Evolutionary conservation across 108 stramenopile species (phyloP), one percentile per base, ranked within the genome.

Genomic region (Discostella stelligeroides): DNA sequence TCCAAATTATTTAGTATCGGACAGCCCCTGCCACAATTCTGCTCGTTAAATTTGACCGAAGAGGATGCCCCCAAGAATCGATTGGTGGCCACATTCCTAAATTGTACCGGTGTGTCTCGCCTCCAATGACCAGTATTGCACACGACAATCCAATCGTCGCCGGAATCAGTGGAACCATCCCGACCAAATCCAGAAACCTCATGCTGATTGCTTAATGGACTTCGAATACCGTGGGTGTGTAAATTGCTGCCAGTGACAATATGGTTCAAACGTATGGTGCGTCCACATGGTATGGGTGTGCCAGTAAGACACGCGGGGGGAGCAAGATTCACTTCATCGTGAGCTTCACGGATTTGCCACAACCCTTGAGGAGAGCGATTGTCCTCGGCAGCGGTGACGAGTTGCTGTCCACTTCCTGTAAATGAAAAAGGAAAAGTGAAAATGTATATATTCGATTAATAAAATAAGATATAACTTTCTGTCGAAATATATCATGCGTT

Each of bases 1-100:
- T 95, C 94, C 46, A 91, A 47, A 66, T 95, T 86, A 70, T 90
- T 83, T 77, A 95, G 48, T 46, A 95, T 92, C 0, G 94, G 91
- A 68, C 94, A 95, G n/a, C 83, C 63, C 58, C 86, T 68, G 27
- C 92, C 92, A 70, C 94, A 95, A 61, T 90, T 95, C 28, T 80
- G 72, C 38, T 85, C 79, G 11, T 74, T 83, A 55, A 91, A 95
- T 63, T 89, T 86, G 30, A 85, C 76, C 10, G 75, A 78, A 0
- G 63, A 64, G 11, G 78, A 72, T 0, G 86, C 85, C 0, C 88
- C 91, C 4, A 95, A 66, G 62, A 73, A 90, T 45, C 79, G 72
- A 0, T 43, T 17, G 0, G 88, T 88, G 49, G 88, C 89, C 13
- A 74, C 76, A 58, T 88, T 89, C 42, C 75, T 64, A n/a, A 95